A percentile compares a stretch with the other conserved stretches of the same genome.
Conservation (phyloP, 805 yeast species). For the Cyberlindnera sargentensis region DNA sequence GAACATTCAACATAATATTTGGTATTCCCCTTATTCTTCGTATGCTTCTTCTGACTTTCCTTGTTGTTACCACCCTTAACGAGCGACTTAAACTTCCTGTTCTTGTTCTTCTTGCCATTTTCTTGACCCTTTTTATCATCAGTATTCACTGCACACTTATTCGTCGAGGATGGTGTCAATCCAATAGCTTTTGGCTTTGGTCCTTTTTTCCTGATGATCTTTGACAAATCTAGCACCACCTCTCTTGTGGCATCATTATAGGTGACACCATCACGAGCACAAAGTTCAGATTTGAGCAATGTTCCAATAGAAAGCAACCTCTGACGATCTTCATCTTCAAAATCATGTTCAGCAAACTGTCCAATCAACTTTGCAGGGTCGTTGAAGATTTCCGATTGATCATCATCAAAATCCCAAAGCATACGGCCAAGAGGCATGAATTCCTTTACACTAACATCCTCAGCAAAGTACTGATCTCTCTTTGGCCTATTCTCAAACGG, state of each 20-base stretch:
- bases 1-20: not conserved
- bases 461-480: constrained; percentile 50
- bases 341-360: constrained; percentile 21
- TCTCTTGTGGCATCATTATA: constrained; percentile 15
- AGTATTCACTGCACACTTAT: not conserved
- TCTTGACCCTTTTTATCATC: constrained; percentile 3
- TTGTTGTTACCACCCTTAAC: constrained; percentile 1
- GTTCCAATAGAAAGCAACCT: constrained; percentile 30
- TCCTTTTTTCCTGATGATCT: constrained; percentile 5
- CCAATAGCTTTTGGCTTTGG: not conserved
- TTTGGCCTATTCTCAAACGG: constrained; percentile 30
- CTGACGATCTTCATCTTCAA: constrained; percentile 24
- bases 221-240: constrained; percentile 14
- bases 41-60: not conserved
- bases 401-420: constrained; percentile 57
- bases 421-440: constrained; percentile 47
- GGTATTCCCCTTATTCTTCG: not conserved
- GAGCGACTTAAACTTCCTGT: not conserved
- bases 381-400: constrained; percentile 12
- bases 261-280: constrained; percentile 24
- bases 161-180: not conserved
- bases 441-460: constrained; percentile 58
- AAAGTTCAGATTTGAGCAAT: constrained; percentile 24
- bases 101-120: not conserved
- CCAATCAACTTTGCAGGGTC: constrained; percentile 19